Percentiles rank a stretch among this genome's conserved stretches.
These are phyloP conservation scores for Calonectria henricotiae DNA, from an alignment of 2,329 filamentous ascomycete genomes.

Conservation along the genomic window DNA sequence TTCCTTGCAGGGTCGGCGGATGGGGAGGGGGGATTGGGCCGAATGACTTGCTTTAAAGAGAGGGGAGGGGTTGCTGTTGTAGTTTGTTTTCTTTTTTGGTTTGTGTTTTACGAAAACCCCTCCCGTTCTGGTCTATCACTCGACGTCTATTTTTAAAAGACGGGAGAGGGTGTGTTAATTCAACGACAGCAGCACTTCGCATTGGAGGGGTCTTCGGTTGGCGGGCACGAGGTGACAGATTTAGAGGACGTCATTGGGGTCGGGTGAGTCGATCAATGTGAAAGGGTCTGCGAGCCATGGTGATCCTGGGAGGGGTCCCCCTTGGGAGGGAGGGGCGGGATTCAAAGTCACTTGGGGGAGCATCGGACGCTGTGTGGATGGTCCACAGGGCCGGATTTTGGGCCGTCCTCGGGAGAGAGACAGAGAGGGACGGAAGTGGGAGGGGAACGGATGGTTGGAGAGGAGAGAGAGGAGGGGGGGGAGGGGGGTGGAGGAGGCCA, in stretches of 20 bases:
- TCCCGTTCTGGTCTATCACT: constrained; percentile 8
- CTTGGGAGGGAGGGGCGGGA: constrained; percentile 20
- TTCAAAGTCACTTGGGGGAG: constrained; percentile 21
- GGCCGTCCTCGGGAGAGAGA: constrained; percentile 42
- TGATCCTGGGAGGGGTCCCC: constrained; percentile 27
- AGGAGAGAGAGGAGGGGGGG: not conserved
- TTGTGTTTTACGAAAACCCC: constrained; percentile 3
- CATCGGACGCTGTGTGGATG: constrained; percentile 29
- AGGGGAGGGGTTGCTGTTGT: not conserved
- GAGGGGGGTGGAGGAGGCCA: constrained; percentile 3
- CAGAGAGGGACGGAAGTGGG: too few relatives aligned
- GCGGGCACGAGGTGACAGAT: constrained; percentile 18
- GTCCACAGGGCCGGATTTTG: constrained; percentile 48
- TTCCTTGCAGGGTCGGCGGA: constrained; percentile 41
- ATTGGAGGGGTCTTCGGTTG: constrained; percentile 16
- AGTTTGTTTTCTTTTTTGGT: too few relatives aligned
- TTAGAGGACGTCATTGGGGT: constrained; percentile 27
- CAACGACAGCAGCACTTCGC: constrained; percentile 26
- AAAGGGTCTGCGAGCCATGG: constrained; percentile 28
- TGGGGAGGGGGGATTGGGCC: not conserved
- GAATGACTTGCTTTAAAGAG: constrained; percentile 37
- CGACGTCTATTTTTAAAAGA: constrained; percentile 9
- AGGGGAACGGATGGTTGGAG: too few relatives aligned
- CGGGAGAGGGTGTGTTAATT: constrained; percentile 17
- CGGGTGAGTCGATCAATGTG: constrained; percentile 33